Conservation (phyloP, 805 yeast genomes). For the Wickerhamomyces xylosicus region DNA sequence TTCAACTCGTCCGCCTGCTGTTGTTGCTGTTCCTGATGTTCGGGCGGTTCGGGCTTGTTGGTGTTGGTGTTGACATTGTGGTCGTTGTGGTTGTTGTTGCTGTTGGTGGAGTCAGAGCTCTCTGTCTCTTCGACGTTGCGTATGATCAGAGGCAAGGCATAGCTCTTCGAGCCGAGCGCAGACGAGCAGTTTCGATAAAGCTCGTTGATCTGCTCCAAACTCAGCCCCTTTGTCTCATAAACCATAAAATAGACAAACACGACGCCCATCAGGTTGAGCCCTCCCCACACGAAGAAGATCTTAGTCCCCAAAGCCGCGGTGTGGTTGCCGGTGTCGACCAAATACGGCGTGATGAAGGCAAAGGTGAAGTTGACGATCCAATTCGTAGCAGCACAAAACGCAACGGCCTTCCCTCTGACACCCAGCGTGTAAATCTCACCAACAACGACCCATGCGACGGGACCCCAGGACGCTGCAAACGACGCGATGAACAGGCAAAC, state of each 20-base stretch:
- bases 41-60: neutral
- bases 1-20: neutral
- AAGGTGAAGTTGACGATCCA: constrained; percentile 73
- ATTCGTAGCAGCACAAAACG: constrained; percentile 67
- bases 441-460: constrained; percentile 63
- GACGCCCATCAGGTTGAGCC: constrained; percentile 48
- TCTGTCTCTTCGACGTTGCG: constrained; percentile 25
- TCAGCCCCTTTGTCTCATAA: constrained; percentile 72
- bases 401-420: constrained; percentile 67
- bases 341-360: constrained; percentile 67
- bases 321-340: constrained; percentile 57
- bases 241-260: constrained; percentile 55
- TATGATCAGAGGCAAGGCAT: neutral
- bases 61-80: neutral
- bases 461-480: constrained; percentile 81
- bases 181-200: constrained; percentile 50
- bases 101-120: constrained; percentile 2
- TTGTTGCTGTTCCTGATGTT: neutral
- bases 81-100: neutral
- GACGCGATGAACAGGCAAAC: constrained; percentile 67
- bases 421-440: constrained; percentile 63
- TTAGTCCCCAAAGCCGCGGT: constrained; percentile 62
- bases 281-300: constrained; percentile 77
- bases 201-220: constrained; percentile 74
- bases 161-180: constrained; percentile 34